These are phyloP conservation scores for Helminthosporium solani DNA, from an alignment of 2,329 filamentous ascomycete species.

Conservation along the genomic window DNA sequence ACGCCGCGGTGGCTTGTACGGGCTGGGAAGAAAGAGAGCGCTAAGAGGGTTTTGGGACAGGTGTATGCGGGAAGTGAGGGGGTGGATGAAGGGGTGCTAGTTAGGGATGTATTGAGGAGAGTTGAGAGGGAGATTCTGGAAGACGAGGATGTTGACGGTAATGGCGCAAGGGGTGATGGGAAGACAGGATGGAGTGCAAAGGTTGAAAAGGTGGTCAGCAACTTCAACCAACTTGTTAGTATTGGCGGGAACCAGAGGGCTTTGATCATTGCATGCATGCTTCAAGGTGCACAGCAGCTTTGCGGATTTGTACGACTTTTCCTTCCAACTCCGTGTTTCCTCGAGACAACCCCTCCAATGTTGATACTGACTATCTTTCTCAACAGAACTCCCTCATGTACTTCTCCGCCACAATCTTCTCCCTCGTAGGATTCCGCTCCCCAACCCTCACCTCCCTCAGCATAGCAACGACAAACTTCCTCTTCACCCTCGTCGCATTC, in stretches of 20 bases:
- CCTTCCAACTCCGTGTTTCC: neutral
- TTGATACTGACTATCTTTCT: neutral
- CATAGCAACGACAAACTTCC: constrained; percentile 49
- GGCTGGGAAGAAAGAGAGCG: constrained; percentile 61
- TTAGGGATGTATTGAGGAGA: constrained; percentile 62
- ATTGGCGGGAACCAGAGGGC: constrained; percentile 66
- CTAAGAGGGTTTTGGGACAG: constrained; percentile 62
- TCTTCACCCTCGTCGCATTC: constrained; percentile 50
- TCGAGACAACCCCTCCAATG: neutral
- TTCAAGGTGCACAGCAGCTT: constrained; percentile 85
- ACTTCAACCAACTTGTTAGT: constrained; percentile 51
- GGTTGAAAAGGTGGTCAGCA: constrained; percentile 54
- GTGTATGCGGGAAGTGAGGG: constrained; percentile 56
- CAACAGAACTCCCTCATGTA: constrained; percentile 50
- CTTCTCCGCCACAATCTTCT: constrained; percentile 51
- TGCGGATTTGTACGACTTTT: constrained; percentile 56
- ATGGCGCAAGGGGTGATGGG: constrained; percentile 35
- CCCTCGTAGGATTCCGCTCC: constrained; percentile 47
- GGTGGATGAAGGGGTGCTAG: constrained; percentile 47
- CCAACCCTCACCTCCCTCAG: constrained; percentile 49
- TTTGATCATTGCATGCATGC: constrained; percentile 77
- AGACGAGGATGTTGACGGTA: constrained; percentile 57
- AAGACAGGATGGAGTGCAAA: constrained; percentile 31
- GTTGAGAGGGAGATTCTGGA: constrained; percentile 76
- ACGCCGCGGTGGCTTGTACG: constrained; percentile 85